A percentile compares a stretch with the other conserved stretches of the same genome.
Evolutionary conservation across 805 yeast genomes (phyloP).

Genomic region (Zygotorulaspora danielsina): DNA sequence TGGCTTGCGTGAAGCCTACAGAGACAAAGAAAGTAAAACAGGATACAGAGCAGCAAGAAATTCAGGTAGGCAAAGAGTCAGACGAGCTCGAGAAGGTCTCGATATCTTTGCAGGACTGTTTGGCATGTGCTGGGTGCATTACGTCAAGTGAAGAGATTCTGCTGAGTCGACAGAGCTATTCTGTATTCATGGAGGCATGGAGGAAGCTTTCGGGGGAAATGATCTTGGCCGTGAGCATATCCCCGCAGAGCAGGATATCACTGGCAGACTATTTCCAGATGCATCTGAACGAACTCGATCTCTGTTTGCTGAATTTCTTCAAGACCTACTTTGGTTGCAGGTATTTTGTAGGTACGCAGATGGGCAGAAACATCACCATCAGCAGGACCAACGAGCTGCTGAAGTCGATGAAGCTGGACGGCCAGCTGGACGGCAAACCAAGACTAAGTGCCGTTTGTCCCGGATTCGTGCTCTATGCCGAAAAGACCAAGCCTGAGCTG

Average conservation of each 20-base stretch:
- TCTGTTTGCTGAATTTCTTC: slow-evolving; percentile 54
- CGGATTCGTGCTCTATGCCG: slow-evolving; percentile 94
- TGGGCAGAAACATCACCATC: slow-evolving; percentile 70
- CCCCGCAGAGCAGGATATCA: slow-evolving; percentile 84
- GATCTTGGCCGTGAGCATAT: slow-evolving; percentile 62
- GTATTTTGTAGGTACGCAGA: slow-evolving; percentile 77
- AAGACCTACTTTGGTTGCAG: slow-evolving; percentile 54
- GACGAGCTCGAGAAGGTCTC: slow-evolving; percentile 69
- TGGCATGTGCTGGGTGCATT: slow-evolving; percentile 96
- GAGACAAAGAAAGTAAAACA: slow-evolving; percentile 28
- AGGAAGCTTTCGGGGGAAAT: slow-evolving; percentile 29
- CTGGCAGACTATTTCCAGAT: slow-evolving; percentile 62
- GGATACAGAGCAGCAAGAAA: slow-evolving; percentile 34
- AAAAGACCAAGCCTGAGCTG: slow-evolving; percentile 87
- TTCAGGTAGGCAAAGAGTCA: slow-evolving; percentile 64
- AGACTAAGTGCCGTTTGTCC: slow-evolving; percentile 78
- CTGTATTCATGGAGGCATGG: slow-evolving; percentile 64
- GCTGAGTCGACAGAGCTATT: slow-evolving; percentile 85
- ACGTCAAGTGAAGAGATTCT: slow-evolving; percentile 96
- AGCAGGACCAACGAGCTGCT: slow-evolving; percentile 44
- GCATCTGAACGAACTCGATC: slow-evolving; percentile 55
- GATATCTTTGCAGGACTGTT: slow-evolving; percentile 84
- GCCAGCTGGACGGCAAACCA: slow-evolving; percentile 39
- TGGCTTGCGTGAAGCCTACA: slow-evolving; percentile 90
- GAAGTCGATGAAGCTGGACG: slow-evolving; percentile 15